phyloP scores from a whole-genome alignment of 768 basidiomycete species.

The Leccinum sublutescens region DNA sequence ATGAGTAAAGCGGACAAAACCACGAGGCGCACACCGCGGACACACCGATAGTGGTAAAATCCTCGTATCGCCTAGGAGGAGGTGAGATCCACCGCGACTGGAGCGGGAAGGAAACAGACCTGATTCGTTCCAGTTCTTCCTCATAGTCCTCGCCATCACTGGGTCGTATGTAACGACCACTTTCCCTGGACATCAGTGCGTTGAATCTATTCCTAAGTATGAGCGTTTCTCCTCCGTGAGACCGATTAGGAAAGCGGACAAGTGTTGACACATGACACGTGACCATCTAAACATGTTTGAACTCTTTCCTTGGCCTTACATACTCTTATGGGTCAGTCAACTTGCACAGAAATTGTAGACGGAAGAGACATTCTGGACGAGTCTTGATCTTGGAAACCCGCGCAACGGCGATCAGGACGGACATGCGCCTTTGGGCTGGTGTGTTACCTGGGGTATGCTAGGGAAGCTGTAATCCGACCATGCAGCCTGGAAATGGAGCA shows the following conservation, averaged over 20 bases:
- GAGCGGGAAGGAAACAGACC: conserved; percentile 38
- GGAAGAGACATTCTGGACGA: not conserved
- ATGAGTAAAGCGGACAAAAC: conserved; percentile 14
- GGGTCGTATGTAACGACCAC: conserved; percentile 25
- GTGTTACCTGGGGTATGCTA: conserved; percentile 4
- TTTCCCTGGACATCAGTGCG: conserved; percentile 22
- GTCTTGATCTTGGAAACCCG: not conserved
- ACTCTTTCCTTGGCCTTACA: not conserved
- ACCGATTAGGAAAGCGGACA: not conserved
- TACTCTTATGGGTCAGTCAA: not conserved
- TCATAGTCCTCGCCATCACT: conserved; percentile 44
- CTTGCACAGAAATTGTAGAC: not conserved
- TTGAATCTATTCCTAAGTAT: not conserved
- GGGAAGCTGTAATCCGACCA: not conserved
- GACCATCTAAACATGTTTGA: conserved; percentile 1
- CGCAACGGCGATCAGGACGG: conserved; percentile 28
- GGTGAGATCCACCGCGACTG: conserved; percentile 12
- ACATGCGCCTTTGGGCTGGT: conserved; percentile 19
- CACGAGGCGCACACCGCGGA: conserved; percentile 14
- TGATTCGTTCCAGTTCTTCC: conserved; percentile 66
- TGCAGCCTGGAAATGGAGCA: conserved; percentile 12
- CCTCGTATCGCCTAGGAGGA: conserved; percentile 77
- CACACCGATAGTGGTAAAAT: conserved; percentile 92
- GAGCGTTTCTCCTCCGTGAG: not conserved
- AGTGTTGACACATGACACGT: conserved; percentile 24